These are phyloP conservation scores for Erodium moschatum DNA, from an alignment of 441 rosid genomes.

Conservation along the genomic window DNA sequence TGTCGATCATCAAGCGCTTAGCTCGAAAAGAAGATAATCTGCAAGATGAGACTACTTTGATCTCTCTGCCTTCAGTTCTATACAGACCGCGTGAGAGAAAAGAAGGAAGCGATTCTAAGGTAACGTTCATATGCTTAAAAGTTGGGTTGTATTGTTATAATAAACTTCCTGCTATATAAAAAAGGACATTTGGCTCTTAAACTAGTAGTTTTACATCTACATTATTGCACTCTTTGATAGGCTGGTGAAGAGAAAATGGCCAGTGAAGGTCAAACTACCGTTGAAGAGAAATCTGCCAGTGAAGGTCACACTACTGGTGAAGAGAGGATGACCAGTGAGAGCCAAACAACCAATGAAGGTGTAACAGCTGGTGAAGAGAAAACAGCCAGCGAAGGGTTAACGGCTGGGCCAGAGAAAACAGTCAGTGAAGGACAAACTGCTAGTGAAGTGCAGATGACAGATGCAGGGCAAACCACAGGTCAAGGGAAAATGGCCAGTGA, in stretches of 20 bases:
- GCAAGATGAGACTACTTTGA: conserved; percentile 31
- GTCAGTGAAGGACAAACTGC: not conserved
- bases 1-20: conserved; percentile 54
- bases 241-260: not conserved
- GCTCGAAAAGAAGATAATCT: conserved; percentile 42
- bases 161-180: not conserved
- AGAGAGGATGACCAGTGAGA: not conserved
- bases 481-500: conserved; percentile 20
- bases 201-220: not conserved
- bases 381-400: not conserved
- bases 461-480: not conserved
- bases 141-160: not conserved
- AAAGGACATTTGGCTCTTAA: not conserved
- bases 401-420: not conserved
- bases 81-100: conserved; percentile 57
- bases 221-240: not conserved
- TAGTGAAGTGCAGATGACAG: not conserved
- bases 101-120: conserved; percentile 55
- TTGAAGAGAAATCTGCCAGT: not conserved
- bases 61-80: conserved; percentile 54
- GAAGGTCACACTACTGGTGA: conserved; percentile 1
- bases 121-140: conserved; percentile 23
- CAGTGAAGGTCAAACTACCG: no score
- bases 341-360: not conserved
- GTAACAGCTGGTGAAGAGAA: not conserved